Conservation (phyloP, 2,329 filamentous ascomycete genomes). For the Neopestalotiopsis sp. region DNA sequence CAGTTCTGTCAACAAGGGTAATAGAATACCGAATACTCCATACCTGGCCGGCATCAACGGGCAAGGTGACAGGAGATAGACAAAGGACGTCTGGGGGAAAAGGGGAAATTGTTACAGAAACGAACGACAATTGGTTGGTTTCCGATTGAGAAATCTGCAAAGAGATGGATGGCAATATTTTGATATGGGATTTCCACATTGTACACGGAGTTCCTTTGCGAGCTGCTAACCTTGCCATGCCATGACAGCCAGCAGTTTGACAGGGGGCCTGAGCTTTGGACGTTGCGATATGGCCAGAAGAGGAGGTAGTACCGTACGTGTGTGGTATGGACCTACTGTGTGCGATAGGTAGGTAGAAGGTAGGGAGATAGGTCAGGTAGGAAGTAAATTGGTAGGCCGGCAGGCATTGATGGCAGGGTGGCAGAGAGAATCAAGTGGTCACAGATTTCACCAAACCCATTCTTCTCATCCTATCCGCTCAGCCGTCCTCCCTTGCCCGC, state of each 20-base stretch:
- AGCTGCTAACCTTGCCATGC: not conserved
- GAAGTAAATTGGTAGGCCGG: not conserved
- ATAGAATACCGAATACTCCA: not conserved
- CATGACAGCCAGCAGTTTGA: not conserved
- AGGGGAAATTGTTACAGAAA: not conserved
- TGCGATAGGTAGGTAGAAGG: no score
- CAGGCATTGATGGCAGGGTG: no score
- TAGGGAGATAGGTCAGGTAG: not conserved
- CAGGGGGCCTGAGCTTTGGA: not conserved
- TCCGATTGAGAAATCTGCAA: not conserved
- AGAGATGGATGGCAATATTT: not conserved
- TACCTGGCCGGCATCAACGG: not conserved
- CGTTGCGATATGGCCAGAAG: not conserved
- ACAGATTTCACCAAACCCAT: not conserved
- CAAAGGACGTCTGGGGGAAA: not conserved
- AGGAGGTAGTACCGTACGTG: not conserved
- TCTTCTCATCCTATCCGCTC: not conserved
- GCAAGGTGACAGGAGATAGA: not conserved
- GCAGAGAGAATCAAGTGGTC: not conserved
- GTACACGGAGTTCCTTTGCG: constrained; percentile 1
- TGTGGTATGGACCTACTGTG: no score
- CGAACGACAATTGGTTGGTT: not conserved
- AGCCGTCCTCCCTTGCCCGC: constrained; percentile 1
- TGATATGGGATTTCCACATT: not conserved
- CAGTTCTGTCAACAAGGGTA: not conserved